Percentiles rank a stretch among this genome's conserved stretches.
phyloP scores from a whole-genome alignment of 495 filamentous ascomycete genomes.

The Letharia lupina region DNA sequence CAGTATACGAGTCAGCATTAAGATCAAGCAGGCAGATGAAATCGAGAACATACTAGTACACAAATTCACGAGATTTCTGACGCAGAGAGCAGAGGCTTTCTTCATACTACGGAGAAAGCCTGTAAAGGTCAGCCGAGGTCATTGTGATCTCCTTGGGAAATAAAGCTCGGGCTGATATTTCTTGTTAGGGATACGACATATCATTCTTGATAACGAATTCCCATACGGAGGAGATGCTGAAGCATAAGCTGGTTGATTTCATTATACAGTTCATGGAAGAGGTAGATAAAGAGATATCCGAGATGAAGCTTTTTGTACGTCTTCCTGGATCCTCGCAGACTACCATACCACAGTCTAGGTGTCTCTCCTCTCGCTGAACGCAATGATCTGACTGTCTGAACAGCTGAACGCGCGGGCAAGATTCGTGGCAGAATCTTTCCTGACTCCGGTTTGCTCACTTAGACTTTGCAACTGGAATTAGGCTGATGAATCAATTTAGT shows the following conservation, averaged over 20 bases:
- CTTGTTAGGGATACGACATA: conserved; percentile 84
- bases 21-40: conserved; percentile 98
- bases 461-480: background rate
- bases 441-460: conserved; percentile 71
- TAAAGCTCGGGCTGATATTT: conserved; percentile 5
- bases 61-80: conserved; percentile 95
- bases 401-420: conserved; percentile 94
- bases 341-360: background rate
- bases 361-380: background rate
- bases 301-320: conserved; percentile 99
- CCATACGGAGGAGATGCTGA: conserved; percentile 96
- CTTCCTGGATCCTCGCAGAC: background rate
- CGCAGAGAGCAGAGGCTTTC: conserved; percentile 93
- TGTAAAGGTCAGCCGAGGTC: conserved; percentile 57
- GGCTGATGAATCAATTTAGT: conserved; percentile 19
- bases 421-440: conserved; percentile 96
- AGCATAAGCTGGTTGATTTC: conserved; percentile 97
- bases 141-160: background rate
- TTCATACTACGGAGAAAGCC: conserved; percentile 93
- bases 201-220: conserved; percentile 97
- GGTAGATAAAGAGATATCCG: conserved; percentile 98
- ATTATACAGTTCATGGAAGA: conserved; percentile 99
- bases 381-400: conserved; percentile 25
- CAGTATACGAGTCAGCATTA: conserved; percentile 88
- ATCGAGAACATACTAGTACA: conserved; percentile 96